A percentile compares a stretch with the other conserved stretches of the same genome.
Conservation (phyloP, 768 basidiomycete genomes). For the Boletus bicolor region DNA sequence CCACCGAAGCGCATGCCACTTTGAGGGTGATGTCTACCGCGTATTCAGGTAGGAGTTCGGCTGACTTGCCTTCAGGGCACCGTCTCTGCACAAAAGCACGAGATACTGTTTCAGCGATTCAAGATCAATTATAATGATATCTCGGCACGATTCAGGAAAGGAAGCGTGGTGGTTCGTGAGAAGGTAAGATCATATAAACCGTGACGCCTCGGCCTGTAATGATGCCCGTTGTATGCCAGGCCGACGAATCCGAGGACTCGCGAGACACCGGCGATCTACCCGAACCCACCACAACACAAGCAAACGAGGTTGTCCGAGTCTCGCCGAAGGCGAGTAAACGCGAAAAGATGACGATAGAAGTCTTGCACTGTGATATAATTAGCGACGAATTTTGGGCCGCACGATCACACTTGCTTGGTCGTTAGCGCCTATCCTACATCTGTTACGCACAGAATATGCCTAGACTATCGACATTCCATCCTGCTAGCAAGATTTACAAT, state of each 20-base stretch:
- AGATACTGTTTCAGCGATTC: conserved; percentile 81
- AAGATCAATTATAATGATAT: conserved; percentile 85
- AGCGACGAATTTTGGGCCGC: conserved; percentile 75
- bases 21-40: conserved; percentile 51
- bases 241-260: conserved; percentile 2
- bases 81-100: conserved; percentile 84
- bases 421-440: not conserved
- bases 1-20: conserved; percentile 76
- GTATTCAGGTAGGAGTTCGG: not conserved
- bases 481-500: not conserved
- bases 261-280: not conserved
- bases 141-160: conserved; percentile 73
- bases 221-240: not conserved
- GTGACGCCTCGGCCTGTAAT: not conserved
- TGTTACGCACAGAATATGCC: not conserved
- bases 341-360: conserved; percentile 44
- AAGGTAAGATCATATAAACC: conserved; percentile 34
- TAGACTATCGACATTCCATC: not conserved
- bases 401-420: conserved; percentile 49
- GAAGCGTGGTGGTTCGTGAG: conserved; percentile 76
- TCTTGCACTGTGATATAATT: conserved; percentile 84
- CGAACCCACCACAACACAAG: not conserved
- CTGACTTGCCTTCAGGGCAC: conserved; percentile 62
- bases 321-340: conserved; percentile 31
- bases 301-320: conserved; percentile 7